phyloP scores from a whole-genome alignment of 2,329 filamentous ascomycete genomes.

The Colletotrichum costaricense region DNA sequence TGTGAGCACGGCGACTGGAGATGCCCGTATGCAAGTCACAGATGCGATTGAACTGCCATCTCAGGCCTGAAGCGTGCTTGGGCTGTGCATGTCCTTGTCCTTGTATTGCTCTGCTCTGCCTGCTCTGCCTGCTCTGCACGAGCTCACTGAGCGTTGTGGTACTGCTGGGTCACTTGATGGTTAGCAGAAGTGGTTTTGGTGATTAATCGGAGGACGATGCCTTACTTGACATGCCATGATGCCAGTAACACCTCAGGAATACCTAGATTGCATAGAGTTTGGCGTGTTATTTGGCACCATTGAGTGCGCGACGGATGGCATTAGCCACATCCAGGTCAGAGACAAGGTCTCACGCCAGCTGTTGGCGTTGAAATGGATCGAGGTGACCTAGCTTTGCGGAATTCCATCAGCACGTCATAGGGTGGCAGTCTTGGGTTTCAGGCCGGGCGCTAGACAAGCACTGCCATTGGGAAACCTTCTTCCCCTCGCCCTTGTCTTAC shows the following conservation, averaged over 20 bases:
- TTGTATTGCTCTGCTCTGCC: background rate
- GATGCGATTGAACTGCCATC: background rate
- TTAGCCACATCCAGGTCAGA: slow-evolving; percentile 6
- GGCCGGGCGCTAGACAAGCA: slow-evolving; percentile 25
- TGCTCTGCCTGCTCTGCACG: background rate
- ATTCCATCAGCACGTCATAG: slow-evolving; percentile 29
- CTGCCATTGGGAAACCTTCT: background rate
- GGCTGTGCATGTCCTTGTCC: background rate
- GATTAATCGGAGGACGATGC: background rate
- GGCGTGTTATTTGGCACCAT: background rate
- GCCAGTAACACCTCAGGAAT: too few species aligned
- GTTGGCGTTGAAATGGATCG: slow-evolving; percentile 6
- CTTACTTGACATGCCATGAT: background rate
- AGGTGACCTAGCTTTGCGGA: background rate
- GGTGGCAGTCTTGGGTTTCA: slow-evolving; percentile 27
- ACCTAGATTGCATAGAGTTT: slow-evolving; percentile 1
- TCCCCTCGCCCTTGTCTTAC: background rate
- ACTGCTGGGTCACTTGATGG: background rate
- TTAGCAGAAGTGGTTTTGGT: background rate
- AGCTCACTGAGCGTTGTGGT: background rate
- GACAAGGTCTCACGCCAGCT: slow-evolving; percentile 12
- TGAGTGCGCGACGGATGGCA: background rate
- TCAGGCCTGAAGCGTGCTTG: background rate
- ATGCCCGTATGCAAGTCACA: background rate
- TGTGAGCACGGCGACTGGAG: background rate